Base-by-base conservation (phyloP, 169 alveolate species). In the Cyclospora cayetanensis region DNA sequence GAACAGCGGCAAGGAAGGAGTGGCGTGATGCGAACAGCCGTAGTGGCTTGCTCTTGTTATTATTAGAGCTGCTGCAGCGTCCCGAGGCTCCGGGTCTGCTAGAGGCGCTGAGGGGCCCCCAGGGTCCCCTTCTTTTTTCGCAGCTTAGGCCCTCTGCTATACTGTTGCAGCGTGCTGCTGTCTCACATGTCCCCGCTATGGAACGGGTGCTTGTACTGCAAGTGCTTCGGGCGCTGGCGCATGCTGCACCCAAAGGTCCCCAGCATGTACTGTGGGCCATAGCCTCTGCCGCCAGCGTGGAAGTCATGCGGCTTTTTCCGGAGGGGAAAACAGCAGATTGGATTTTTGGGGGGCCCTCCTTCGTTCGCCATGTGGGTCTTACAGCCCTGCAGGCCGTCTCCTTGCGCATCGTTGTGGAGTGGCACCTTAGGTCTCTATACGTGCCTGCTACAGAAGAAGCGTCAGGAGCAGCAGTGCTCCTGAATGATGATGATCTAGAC, bases 351-450 rank as follows among this genome's bases (percentile, higher is more conserved):
- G n/a, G 52, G 37, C 42, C 31, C 70, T 12, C 46, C 29, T 43
- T 77, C 39, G 41, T 43, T 11, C 29, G 12, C 39, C 68, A 41
- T 31, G 68, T 77, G 70, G 87, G 87, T 46, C 87, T 22, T 7
- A 65, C 87, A n/a, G 87, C 50, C 22, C 87, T 77, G 22, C 87
- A 77, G 46, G 87, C 68, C 27, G 87, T 77, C 70, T 25, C 87
- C 25, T 20, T 77, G 50, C 25, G 70, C n/a, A 46, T 77, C 70
- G 70, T 77, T 46, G 87, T 77, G 50, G 70, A 77, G 46, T 2
- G 46, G 46, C 87, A 77, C 46, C 87, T 77, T 18, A n/a, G 87
- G 35, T 46, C 87, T 35, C 66, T 27, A 46, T 31, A 46, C 42
- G n/a, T 25, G 5, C 50, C 87, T 12, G 46, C 70, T 4, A 46